These are phyloP conservation scores for Crucibulum laeve DNA, from an alignment of 768 basidiomycete species.

Conservation along the genomic window DNA sequence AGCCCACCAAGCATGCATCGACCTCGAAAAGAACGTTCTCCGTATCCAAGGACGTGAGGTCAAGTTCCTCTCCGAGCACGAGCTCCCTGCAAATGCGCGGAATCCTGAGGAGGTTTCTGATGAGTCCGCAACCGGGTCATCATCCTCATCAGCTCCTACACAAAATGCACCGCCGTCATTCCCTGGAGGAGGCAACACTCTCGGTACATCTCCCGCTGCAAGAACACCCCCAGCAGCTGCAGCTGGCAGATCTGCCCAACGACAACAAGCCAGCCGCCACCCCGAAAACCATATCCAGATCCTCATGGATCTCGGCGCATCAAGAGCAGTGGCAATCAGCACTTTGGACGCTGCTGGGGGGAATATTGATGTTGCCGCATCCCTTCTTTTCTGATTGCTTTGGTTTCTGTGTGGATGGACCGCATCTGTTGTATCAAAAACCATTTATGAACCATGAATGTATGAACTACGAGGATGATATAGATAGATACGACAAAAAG, in stretches of 20 bases:
- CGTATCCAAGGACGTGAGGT: constrained; percentile 93
- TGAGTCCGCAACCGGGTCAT: constrained; percentile 12
- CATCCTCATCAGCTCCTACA: constrained; percentile 13
- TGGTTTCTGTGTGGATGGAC: too few species aligned
- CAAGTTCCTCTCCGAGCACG: constrained; percentile 87
- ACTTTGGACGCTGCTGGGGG: constrained; percentile 78
- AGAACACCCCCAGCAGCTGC: constrained; percentile 12
- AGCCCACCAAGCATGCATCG: constrained; percentile 94
- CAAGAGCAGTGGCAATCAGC: constrained; percentile 72
- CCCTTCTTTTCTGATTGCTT: constrained; percentile 75
- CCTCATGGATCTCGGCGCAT: constrained; percentile 74
- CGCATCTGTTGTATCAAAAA: constrained; percentile 3
- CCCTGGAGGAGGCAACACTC: constrained; percentile 64
- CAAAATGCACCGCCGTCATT: constrained; percentile 31
- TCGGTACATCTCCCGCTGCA: constrained; percentile 42
- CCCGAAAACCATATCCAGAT: constrained; percentile 61
- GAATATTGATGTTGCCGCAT: constrained; percentile 85
- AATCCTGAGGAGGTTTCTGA: constrained; percentile 20
- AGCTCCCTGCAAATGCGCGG: constrained; percentile 81
- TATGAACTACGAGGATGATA: constrained; percentile 4
- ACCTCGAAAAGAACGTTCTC: constrained; percentile 83
- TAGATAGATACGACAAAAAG: neutral
- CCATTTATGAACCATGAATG: constrained; percentile 14
- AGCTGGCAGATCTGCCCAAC: constrained; percentile 14
- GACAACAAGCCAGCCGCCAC: constrained; percentile 25